A percentile compares a stretch with the other conserved stretches of the same genome.
These are phyloP conservation scores for Zymoseptoria brevis DNA, from an alignment of 2,329 filamentous ascomycete species.

Conservation along the genomic window DNA sequence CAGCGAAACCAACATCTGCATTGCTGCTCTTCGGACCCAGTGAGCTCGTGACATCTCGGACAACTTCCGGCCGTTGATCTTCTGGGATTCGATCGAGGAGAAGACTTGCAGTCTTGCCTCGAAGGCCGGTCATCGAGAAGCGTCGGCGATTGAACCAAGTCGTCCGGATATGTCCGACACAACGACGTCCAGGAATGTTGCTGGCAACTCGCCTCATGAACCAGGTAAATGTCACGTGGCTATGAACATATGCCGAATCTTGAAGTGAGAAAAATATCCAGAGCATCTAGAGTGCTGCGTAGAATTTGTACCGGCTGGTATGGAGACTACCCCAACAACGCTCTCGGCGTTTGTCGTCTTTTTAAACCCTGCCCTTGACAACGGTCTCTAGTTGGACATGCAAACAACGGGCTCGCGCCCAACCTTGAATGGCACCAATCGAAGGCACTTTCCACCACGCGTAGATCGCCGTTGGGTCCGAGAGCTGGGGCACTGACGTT, in stretches of 20 bases:
- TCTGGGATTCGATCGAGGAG: constrained; percentile 17
- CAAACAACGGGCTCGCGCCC: neutral
- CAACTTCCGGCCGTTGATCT: constrained; percentile 11
- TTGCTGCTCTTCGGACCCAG: constrained; percentile 9
- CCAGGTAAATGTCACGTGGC: neutral
- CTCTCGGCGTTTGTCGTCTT: neutral
- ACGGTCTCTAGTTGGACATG: neutral
- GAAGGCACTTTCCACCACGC: neutral
- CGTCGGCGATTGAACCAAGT: neutral
- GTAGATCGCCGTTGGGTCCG: neutral
- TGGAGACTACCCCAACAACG: neutral
- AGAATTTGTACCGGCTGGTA: neutral
- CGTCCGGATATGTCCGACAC: neutral
- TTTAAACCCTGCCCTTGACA: neutral
- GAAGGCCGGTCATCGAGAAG: constrained; percentile 13
- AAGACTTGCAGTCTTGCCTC: constrained; percentile 13
- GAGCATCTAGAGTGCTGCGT: neutral
- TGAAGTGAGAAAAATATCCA: neutral
- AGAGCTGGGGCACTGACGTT: neutral
- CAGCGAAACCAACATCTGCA: constrained; percentile 15
- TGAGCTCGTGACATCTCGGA: constrained; percentile 14
- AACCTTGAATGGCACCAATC: neutral
- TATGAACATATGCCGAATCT: neutral
- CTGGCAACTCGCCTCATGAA: neutral
- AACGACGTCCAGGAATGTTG: neutral